phyloP scores from a whole-genome alignment of 1,284 basidiomycete genomes.

The Irpex sp. region DNA sequence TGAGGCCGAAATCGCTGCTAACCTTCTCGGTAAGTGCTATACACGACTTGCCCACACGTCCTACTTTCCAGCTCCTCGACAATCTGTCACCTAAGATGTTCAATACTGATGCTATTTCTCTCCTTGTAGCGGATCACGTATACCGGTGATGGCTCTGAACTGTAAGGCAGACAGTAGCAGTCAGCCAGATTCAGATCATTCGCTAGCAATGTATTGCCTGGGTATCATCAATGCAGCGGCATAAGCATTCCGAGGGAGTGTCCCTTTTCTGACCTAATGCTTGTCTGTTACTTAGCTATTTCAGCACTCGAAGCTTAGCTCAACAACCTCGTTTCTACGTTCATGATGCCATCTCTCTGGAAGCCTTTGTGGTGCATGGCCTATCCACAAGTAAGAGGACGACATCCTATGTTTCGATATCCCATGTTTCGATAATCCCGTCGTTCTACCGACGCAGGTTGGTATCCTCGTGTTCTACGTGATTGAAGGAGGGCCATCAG shows the following conservation, averaged over 20 bases:
- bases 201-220: not conserved
- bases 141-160: slow-evolving; percentile 44
- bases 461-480: slow-evolving; percentile 15
- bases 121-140: slow-evolving; percentile 52
- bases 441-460: slow-evolving; percentile 8
- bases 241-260: not conserved
- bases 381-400: not conserved
- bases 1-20: slow-evolving; percentile 96
- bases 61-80: not conserved
- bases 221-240: not conserved
- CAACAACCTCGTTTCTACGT: not conserved
- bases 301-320: not conserved
- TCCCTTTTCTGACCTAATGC: not conserved
- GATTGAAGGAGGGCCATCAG: not conserved
- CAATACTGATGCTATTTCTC: slow-evolving; percentile 6
- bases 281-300: not conserved
- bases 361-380: not conserved
- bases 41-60: not conserved
- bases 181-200: not conserved
- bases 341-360: not conserved
- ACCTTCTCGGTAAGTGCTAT: slow-evolving; percentile 68
- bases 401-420: not conserved
- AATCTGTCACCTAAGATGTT: not conserved
- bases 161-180: slow-evolving; percentile 2
- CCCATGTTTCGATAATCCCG: not conserved